Evolutionary conservation across 257 asterid genomes (phyloP), one percentile per base, ranked within the genome.

Genomic region (Phtheirospermum japonicum): DNA sequence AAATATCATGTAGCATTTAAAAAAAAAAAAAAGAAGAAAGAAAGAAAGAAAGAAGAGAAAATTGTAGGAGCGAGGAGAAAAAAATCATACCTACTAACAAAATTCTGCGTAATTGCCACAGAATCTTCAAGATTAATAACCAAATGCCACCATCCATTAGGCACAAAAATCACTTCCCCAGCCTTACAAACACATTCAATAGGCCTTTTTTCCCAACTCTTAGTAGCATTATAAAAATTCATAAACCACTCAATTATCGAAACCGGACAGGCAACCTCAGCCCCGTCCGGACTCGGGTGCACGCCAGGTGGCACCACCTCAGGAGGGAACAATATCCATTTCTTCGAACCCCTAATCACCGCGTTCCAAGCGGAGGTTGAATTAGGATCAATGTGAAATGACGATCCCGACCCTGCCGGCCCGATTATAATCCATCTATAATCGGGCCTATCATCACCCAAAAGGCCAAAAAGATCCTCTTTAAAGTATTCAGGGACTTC

Each of bases 331-430:
- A 93, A 59, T 19, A 93, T 80, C 99, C 99, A 93, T 79, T 93
- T 93, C 77, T 93, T 93, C 65, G 96, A 87, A 33, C 99, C 99
- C 70, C 85, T 85, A 50, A 83, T 72, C 75, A 93, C 87, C 0
- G 99, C 99, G 77, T 93, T 93, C 99, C 99, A 93, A 73, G 99
- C 99, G 10, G 99, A 89, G 42, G 99, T 93, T 9, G 97, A 87
- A 78, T 93, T 93, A 57, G 99, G 99, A 77, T 93, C 99, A 9
- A 93, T 85, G 73, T 93, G 99, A 63, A 93, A 93, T 6, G 99
- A 93, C n/a, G 99, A 93, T 11, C 99, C 99, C 0, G 99, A 93
- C 57, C 97, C 97, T 16, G 94, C 89, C 4, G 96, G 99, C 49
- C 99, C 97, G 46, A 93, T 85, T 46, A 93, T 93, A 64, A 93